Evolutionary conservation across 148 eudicot genomes (phyloP), one percentile per base, ranked within the genome.

Genomic region (Vaccinium myrtillus): DNA sequence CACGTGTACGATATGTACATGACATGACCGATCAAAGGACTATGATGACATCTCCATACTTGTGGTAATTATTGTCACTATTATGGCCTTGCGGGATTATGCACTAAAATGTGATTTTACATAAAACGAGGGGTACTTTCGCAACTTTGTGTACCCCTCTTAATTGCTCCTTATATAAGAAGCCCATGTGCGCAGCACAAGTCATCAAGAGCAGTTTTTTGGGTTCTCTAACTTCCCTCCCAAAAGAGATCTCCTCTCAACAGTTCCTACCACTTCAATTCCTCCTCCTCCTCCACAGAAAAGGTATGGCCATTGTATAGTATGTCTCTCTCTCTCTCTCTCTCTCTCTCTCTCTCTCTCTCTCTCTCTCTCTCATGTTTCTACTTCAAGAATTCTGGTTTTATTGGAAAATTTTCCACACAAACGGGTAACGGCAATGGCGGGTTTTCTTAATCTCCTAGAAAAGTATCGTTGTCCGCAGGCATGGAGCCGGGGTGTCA

Each of bases 1-100:
- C 87, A 85, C 87, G 90, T 80, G 84, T 88, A 85, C 43, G 79
- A 56, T 67, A 32, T 4, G 15, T 32, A 39, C 43, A 83, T 69
- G 54, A 11, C 56, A 71, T 5, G 77, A 63, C 70, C n/a, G 23
- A 65, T 73, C 69, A 11, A 12, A 32, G 81, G 82, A 76, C 56
- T 81, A 13, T 55, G 89, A 36, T 25, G 16, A 30, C 7, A 70
- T 30, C 65, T 36, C 73, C 77, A 61, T 8, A 3, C 56, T 69
- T 25, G 10, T 53, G 83, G 71, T 80, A 56, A 8, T 81, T 56
- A 4, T 78, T 56, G 55, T 84, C 84, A 79, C 53, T 23, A 83
- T 83, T 11, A 54, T 36, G 79, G 55, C 49, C 13, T 69, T 70
- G 49, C 59, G 79, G 55, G 56, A 19, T 69, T 70, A 56, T 71